Conservation (phyloP, 495 filamentous ascomycete genomes). For the Jackrogersella minutella region DNA sequence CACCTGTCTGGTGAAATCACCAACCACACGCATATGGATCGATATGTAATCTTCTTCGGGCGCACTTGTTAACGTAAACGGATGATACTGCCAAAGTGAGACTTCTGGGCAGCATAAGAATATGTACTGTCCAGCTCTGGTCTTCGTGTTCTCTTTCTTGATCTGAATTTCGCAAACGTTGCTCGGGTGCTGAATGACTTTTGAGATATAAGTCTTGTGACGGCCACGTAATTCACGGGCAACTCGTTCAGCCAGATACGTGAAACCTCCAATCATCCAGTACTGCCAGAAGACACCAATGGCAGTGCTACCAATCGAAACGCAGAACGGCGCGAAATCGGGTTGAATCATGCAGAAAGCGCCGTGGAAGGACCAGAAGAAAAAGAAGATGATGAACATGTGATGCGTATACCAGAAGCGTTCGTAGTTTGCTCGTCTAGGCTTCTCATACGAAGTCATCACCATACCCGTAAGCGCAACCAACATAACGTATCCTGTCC, state of each 20-base stretch:
- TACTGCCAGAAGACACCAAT: slow-evolving; percentile 83
- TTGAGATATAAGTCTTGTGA: slow-evolving; percentile 80
- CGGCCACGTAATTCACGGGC: slow-evolving; percentile 74
- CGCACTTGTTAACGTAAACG: slow-evolving; percentile 80
- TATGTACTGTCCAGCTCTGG: slow-evolving; percentile 82
- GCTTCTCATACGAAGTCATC: slow-evolving; percentile 72
- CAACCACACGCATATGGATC: slow-evolving; percentile 76
- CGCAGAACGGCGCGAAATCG: slow-evolving; percentile 74
- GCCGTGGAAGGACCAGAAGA: slow-evolving; percentile 83
- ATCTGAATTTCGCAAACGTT: slow-evolving; percentile 87
- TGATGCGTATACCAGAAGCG: slow-evolving; percentile 85
- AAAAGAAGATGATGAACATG: slow-evolving; percentile 79
- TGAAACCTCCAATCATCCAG: slow-evolving; percentile 78
- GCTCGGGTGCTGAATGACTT: slow-evolving; percentile 84
- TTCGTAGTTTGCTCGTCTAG: slow-evolving; percentile 74
- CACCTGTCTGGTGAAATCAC: slow-evolving; percentile 72
- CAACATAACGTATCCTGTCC: slow-evolving; percentile 83
- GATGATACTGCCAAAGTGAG: slow-evolving; percentile 81
- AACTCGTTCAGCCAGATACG: slow-evolving; percentile 74
- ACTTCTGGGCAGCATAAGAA: slow-evolving; percentile 84
- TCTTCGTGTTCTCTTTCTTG: slow-evolving; percentile 80
- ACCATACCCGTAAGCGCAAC: slow-evolving; percentile 72
- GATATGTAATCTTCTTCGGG: slow-evolving; percentile 86
- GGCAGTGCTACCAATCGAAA: slow-evolving; percentile 63
- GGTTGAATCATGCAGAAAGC: slow-evolving; percentile 84